phyloP scores from a whole-genome alignment of 1,139 yeast species.

The Saccharomyces hybrid region DNA sequence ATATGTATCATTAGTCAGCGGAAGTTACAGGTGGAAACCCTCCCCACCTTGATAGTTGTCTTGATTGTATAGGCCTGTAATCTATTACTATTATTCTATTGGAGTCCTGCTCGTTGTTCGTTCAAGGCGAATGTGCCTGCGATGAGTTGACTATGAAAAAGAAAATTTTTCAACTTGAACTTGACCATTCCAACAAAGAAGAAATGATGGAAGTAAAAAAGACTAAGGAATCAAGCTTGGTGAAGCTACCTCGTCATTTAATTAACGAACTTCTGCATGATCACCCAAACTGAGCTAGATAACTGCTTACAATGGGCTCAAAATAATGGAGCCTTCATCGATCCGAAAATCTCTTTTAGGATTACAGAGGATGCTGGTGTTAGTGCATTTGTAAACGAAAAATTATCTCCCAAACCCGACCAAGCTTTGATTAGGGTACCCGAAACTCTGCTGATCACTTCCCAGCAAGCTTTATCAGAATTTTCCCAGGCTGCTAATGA shows the following conservation, averaged over 20 bases:
- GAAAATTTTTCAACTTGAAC: background rate
- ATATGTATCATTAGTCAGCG: background rate
- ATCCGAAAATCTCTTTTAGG: constrained; percentile 31
- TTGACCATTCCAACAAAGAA: background rate
- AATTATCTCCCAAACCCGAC: constrained; percentile 8
- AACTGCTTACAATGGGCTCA: constrained; percentile 44
- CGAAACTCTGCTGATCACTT: constrained; percentile 36
- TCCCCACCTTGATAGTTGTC: background rate
- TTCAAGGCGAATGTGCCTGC: background rate
- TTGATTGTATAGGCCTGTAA: background rate
- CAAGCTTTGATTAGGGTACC: constrained; percentile 36
- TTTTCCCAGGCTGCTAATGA: constrained; percentile 23
- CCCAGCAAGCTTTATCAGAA: constrained; percentile 38
- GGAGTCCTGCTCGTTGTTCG: background rate
- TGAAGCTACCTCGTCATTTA: background rate
- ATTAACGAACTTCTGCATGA: background rate
- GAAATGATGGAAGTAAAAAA: background rate
- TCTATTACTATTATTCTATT: background rate
- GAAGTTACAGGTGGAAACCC: background rate
- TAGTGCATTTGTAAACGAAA: constrained; percentile 34
- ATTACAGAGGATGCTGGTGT: constrained; percentile 32
- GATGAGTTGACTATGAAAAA: background rate
- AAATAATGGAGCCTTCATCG: constrained; percentile 41
- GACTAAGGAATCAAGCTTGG: background rate
- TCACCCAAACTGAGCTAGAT: constrained; percentile 11